Conservation (phyloP, 345 rosid species). For the Dimocarpus longan region DNA sequence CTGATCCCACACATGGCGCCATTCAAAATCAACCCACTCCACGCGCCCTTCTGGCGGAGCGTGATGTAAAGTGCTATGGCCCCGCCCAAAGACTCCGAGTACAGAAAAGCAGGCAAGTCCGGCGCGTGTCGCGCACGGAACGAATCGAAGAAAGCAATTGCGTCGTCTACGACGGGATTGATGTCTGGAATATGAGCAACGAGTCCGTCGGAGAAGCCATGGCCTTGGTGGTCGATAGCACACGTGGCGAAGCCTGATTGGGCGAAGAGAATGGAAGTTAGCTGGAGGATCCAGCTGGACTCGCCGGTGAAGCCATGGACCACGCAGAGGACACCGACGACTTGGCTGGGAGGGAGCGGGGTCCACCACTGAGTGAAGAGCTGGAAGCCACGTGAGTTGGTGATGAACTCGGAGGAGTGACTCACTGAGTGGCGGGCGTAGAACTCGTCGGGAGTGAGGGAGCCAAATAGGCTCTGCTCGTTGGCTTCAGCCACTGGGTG, state of each 20-base stretch:
- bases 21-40: conserved; percentile 81
- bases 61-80: conserved; percentile 80
- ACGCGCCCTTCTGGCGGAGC: conserved; percentile 64
- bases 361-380: conserved; percentile 92
- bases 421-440: conserved; percentile 70
- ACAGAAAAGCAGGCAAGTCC: conserved; percentile 69
- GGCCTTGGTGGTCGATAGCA: conserved; percentile 97
- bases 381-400: conserved; percentile 73
- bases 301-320: conserved; percentile 97
- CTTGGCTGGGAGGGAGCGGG: conserved; percentile 55
- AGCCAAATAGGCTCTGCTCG: conserved; percentile 67
- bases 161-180: conserved; percentile 78
- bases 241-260: conserved; percentile 75
- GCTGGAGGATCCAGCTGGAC: conserved; percentile 77
- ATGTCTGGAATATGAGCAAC: conserved; percentile 71
- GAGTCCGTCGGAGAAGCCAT: conserved; percentile 91
- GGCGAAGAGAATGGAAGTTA: conserved; percentile 78
- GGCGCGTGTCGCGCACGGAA: conserved; percentile 60
- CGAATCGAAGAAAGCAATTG: conserved; percentile 59
- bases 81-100: conserved; percentile 92
- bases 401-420: conserved; percentile 70
- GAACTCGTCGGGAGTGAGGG: conserved; percentile 64
- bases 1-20: conserved; percentile 98
- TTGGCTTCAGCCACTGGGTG: conserved; percentile 80
- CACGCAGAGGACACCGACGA: conserved; percentile 64